Percentiles rank a stretch among this genome's conserved stretches.
Conservation (phyloP, 1,139 yeast genomes). For the Lodderomyces metapsilosis region DNA sequence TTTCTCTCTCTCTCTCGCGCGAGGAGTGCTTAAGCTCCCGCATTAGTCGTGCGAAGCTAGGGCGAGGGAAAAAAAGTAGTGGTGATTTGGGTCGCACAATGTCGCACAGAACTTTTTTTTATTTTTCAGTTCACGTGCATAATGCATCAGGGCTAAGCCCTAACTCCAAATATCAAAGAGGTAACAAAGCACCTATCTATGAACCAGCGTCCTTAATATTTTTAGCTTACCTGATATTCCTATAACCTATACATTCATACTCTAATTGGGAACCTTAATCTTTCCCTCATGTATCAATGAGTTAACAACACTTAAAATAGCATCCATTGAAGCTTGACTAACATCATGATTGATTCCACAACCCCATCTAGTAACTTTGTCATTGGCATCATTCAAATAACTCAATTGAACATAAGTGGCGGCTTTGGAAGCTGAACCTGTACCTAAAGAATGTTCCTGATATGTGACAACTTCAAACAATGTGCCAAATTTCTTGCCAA, state of each 20-base stretch:
- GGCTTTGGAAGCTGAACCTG: slow-evolving; percentile 44
- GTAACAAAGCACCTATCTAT: too few relatives aligned
- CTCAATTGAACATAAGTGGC: slow-evolving; percentile 47
- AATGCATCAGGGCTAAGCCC: slow-evolving; percentile 1
- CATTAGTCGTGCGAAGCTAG: background rate
- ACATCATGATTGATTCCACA: slow-evolving; percentile 48
- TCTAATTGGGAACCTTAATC: background rate
- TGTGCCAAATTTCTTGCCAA: slow-evolving; percentile 32
- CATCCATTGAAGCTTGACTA: slow-evolving; percentile 47
- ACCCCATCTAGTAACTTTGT: slow-evolving; percentile 39
- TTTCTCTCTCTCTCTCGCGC: background rate
- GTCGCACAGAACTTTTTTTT: too few relatives aligned
- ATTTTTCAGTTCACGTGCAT: background rate
- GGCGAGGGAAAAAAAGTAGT: background rate
- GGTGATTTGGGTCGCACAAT: too few relatives aligned
- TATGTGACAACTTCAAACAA: slow-evolving; percentile 43
- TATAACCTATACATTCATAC: too few relatives aligned
- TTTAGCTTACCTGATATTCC: background rate
- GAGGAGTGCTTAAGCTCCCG: background rate
- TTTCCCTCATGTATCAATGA: slow-evolving; percentile 18
- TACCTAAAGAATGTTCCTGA: slow-evolving; percentile 45
- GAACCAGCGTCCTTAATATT: too few relatives aligned
- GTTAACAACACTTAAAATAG: slow-evolving; percentile 44
- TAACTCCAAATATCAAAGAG: background rate
- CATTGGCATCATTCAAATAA: slow-evolving; percentile 26